Conservation (phyloP, 2,329 filamentous ascomycete species). For the Sporothrix mexicana region DNA sequence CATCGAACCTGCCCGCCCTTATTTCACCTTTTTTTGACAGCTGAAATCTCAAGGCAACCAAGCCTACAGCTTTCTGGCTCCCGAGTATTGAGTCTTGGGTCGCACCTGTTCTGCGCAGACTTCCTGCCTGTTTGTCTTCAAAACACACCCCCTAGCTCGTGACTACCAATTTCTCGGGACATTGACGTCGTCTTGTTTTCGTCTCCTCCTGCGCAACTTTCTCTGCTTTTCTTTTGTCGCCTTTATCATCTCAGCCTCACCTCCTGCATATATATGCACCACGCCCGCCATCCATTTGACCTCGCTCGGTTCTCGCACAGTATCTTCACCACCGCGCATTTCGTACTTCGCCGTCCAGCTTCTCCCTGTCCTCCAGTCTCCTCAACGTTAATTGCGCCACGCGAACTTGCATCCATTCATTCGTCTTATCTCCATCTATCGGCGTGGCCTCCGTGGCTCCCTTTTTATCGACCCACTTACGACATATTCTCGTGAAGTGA, state of each 20-base stretch:
- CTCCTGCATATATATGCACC: conserved; percentile 2
- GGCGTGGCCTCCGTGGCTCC: background rate
- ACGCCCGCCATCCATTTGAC: background rate
- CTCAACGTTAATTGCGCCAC: background rate
- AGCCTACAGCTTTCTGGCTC: background rate
- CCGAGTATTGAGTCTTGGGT: background rate
- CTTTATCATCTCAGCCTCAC: background rate
- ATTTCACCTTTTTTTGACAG: conserved; percentile 12
- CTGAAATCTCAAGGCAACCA: conserved; percentile 1
- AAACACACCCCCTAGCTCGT: background rate
- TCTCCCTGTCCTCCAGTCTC: background rate
- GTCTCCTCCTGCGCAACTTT: background rate
- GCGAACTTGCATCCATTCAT: background rate
- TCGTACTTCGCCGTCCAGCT: background rate
- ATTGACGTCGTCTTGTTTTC: conserved; percentile 9
- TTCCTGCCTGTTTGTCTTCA: too few species aligned
- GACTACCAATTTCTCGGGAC: conserved; percentile 9
- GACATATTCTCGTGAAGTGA: too few species aligned
- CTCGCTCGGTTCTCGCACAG: too few species aligned
- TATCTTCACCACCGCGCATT: background rate
- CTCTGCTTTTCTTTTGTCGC: background rate
- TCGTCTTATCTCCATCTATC: background rate
- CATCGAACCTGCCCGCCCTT: conserved; percentile 10
- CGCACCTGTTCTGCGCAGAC: background rate
- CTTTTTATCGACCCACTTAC: conserved; percentile 5